These are phyloP conservation scores for Trichoderma atroviride DNA, from an alignment of 2,329 filamentous ascomycete genomes.

Conservation along the genomic window DNA sequence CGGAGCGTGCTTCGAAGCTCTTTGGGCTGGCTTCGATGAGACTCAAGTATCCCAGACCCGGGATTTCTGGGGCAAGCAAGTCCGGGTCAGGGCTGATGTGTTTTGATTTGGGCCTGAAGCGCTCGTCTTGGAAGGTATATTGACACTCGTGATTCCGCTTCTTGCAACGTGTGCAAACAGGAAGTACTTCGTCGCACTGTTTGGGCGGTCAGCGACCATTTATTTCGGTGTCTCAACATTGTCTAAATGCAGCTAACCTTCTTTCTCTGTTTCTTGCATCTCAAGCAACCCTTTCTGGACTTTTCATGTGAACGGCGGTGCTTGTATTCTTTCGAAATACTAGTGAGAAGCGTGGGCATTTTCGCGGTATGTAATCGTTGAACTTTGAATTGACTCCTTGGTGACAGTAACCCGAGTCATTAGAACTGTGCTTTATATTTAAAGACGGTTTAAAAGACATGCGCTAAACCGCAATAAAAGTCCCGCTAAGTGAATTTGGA, in stretches of 20 bases:
- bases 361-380: background rate
- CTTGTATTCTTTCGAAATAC: slow-evolving; percentile 8
- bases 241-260: background rate
- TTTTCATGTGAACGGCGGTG: slow-evolving; percentile 21
- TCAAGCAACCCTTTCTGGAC: slow-evolving; percentile 11
- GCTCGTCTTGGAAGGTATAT: background rate
- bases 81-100: background rate
- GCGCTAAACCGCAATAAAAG: background rate
- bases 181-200: slow-evolving; percentile 11
- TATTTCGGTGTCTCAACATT: background rate
- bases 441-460: background rate
- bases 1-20: background rate
- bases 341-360: background rate
- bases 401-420: background rate
- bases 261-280: slow-evolving; percentile 19
- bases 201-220: background rate
- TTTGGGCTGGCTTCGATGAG: slow-evolving; percentile 10
- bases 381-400: background rate
- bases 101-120: background rate
- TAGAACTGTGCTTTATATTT: background rate
- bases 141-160: slow-evolving; percentile 20
- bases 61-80: background rate
- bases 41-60: background rate
- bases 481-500: background rate
- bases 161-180: slow-evolving; percentile 10